These are phyloP conservation scores for Sistotremastrum niveocremeum DNA, from an alignment of 768 basidiomycete species.

Conservation along the genomic window DNA sequence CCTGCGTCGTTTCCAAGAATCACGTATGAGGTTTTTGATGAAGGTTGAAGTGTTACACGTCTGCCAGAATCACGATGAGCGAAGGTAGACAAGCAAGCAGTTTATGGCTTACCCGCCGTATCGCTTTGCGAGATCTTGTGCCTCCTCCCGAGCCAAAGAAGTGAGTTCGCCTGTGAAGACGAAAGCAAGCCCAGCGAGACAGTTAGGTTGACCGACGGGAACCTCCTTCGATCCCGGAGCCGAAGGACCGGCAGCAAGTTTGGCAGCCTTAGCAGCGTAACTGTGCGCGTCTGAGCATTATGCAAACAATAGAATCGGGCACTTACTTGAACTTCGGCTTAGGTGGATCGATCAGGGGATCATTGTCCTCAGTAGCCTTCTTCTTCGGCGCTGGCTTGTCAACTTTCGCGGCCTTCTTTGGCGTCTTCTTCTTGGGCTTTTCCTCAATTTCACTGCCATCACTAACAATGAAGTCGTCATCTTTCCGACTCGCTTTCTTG, in stretches of 20 bases:
- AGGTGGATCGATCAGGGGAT: constrained; percentile 11
- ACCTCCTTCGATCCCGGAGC: constrained; percentile 51
- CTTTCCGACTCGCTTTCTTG: neutral
- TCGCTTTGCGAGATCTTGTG: constrained; percentile 78
- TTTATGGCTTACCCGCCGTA: constrained; percentile 63
- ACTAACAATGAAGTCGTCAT: neutral
- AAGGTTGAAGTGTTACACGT: constrained; percentile 77
- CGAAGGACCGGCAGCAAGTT: constrained; percentile 39
- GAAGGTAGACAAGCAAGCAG: neutral
- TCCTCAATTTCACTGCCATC: neutral
- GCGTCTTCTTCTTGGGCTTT: constrained; percentile 3
- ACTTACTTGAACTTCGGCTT: constrained; percentile 26
- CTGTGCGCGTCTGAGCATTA: constrained; percentile 26
- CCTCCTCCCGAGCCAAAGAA: constrained; percentile 80
- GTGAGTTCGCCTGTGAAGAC: constrained; percentile 93
- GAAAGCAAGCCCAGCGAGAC: constrained; percentile 75
- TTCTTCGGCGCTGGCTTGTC: constrained; percentile 6
- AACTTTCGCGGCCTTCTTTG: constrained; percentile 10
- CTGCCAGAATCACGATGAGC: constrained; percentile 26
- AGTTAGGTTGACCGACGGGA: constrained; percentile 58
- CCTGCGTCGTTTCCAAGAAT: constrained; percentile 84
- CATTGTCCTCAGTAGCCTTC: constrained; percentile 8
- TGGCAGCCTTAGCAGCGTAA: constrained; percentile 40
- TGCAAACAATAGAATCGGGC: neutral
- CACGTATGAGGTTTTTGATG: constrained; percentile 81